Conservation (phyloP, 2,329 filamentous ascomycete species). For the Talaromyces sp. region DNA sequence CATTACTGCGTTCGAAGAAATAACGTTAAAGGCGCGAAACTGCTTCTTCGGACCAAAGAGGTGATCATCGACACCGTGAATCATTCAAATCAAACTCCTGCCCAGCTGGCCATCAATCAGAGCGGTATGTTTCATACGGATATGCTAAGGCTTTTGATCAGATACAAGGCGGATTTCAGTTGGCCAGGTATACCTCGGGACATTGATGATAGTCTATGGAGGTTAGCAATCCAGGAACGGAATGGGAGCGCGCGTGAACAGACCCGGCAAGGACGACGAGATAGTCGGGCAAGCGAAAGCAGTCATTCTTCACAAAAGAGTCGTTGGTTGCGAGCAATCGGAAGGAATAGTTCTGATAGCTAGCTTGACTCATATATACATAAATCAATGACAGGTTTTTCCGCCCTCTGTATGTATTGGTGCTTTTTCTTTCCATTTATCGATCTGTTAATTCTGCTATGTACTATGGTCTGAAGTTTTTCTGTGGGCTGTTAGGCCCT, state of each 20-base stretch:
- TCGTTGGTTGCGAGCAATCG: neutral
- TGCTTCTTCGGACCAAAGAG: slow-evolving; percentile 3
- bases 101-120: neutral
- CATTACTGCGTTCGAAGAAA: slow-evolving; percentile 10
- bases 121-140: neutral
- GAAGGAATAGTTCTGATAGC: neutral
- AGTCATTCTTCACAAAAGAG: neutral
- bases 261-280: neutral
- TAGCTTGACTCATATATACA: neutral
- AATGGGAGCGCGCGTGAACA: neutral
- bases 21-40: neutral
- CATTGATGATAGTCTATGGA: neutral
- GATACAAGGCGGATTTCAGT: slow-evolving; percentile 3
- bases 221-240: neutral
- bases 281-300: slow-evolving; percentile 1
- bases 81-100: neutral
- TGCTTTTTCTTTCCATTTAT: neutral
- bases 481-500: neutral
- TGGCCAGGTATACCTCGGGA: neutral
- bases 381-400: neutral
- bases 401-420: neutral
- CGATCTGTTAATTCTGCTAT: too few relatives aligned
- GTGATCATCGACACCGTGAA: slow-evolving; percentile 10
- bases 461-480: too few relatives aligned
- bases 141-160: slow-evolving; percentile 3